Evolutionary conservation across 1,284 basidiomycete species (phyloP).

Genomic region (Ceratobasidium sp.): DNA sequence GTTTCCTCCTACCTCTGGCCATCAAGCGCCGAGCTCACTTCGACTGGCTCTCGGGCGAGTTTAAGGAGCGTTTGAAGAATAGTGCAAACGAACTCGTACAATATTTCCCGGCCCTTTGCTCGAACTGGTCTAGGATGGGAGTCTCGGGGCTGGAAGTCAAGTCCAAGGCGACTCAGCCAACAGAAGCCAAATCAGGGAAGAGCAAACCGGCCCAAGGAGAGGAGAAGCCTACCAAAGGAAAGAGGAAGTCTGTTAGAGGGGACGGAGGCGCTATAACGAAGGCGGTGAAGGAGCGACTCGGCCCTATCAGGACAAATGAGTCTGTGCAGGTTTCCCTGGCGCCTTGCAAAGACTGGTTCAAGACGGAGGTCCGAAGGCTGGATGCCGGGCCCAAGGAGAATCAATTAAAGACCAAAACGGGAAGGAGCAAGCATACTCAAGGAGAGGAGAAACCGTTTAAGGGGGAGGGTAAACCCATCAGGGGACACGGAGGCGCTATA

Average conservation of each 20-base stretch:
- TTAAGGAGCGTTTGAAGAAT: background rate
- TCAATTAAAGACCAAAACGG: background rate
- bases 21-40: background rate
- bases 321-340: background rate
- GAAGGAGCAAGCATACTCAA: too few relatives aligned
- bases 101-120: background rate
- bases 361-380: background rate
- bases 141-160: background rate
- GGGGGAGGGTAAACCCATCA: too few relatives aligned
- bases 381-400: background rate
- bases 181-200: too few relatives aligned
- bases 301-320: too few relatives aligned
- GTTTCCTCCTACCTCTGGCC: background rate
- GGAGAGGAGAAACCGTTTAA: too few relatives aligned
- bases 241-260: too few relatives aligned
- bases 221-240: too few relatives aligned
- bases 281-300: too few relatives aligned
- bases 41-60: constrained; percentile 13
- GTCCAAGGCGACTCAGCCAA: background rate
- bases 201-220: too few relatives aligned
- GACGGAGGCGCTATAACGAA: too few relatives aligned
- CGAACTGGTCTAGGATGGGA: background rate
- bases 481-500: too few relatives aligned
- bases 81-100: background rate
- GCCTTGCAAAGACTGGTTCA: background rate